These are phyloP conservation scores for Kwoniella sp. DNA, from an alignment of 768 basidiomycete genomes.

Conservation along the genomic window DNA sequence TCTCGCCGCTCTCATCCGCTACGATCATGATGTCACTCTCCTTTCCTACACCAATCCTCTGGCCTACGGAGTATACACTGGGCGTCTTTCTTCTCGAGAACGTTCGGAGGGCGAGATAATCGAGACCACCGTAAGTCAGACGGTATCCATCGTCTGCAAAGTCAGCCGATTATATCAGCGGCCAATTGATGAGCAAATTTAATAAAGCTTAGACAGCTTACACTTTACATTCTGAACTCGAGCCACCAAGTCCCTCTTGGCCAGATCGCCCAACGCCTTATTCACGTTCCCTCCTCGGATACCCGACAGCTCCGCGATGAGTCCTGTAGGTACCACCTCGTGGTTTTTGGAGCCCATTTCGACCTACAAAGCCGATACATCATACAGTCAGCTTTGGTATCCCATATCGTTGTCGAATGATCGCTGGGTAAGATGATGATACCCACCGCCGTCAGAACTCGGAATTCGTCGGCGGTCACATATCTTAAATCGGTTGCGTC, in stretches of 20 bases:
- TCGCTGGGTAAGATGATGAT: constrained; percentile 2
- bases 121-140: constrained; percentile 97
- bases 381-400: neutral
- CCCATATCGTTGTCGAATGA: neutral
- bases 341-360: constrained; percentile 99
- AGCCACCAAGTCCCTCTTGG: constrained; percentile 87
- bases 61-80: constrained; percentile 86
- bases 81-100: constrained; percentile 76
- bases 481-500: constrained; percentile 94
- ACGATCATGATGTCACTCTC: constrained; percentile 73
- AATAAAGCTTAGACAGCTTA: too few relatives aligned
- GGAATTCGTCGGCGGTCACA: constrained; percentile 85
- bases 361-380: constrained; percentile 62
- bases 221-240: constrained; percentile 91
- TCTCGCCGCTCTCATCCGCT: constrained; percentile 77
- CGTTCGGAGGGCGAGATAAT: constrained; percentile 90
- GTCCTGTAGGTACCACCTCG: constrained; percentile 83
- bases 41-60: constrained; percentile 97
- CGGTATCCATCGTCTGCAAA: constrained; percentile 89
- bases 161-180: neutral
- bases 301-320: constrained; percentile 92
- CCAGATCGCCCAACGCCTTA: constrained; percentile 84
- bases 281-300: constrained; percentile 89
- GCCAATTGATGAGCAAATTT: neutral
- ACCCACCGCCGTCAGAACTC: constrained; percentile 88